These are phyloP conservation scores for Pseudonitzschia multistriata DNA, from an alignment of 108 stramenopile species.

Conservation along the genomic window DNA sequence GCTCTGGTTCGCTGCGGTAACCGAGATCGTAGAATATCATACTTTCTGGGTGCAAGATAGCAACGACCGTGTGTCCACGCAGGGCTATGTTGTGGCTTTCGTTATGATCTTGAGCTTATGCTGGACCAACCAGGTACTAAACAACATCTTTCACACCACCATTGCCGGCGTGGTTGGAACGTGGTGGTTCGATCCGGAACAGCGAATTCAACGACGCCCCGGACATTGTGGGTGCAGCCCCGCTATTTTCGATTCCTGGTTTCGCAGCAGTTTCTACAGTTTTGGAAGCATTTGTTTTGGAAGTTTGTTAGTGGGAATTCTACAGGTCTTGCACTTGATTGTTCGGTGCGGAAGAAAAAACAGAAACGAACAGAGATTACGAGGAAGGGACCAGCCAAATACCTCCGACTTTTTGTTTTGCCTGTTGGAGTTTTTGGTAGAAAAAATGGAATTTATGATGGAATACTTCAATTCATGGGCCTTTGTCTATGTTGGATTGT, in stretches of 20 bases:
- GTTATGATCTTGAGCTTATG: slow-evolving; percentile 62
- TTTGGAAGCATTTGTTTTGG: slow-evolving; percentile 82
- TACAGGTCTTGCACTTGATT: slow-evolving; percentile 50
- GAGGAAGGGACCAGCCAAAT: neutral
- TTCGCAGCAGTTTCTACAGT: slow-evolving; percentile 47
- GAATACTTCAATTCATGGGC: slow-evolving; percentile 75
- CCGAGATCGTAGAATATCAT: slow-evolving; percentile 10
- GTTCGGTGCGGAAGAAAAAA: slow-evolving; percentile 34
- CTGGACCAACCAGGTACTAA: slow-evolving; percentile 75
- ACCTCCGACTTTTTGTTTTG: slow-evolving; percentile 27
- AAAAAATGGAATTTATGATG: slow-evolving; percentile 40
- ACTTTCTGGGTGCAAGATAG: slow-evolving; percentile 11
- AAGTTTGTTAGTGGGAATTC: slow-evolving; percentile 65
- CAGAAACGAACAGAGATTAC: slow-evolving; percentile 8
- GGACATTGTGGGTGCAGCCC: slow-evolving; percentile 29
- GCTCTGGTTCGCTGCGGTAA: slow-evolving; percentile 35
- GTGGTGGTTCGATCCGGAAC: slow-evolving; percentile 84
- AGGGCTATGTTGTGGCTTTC: slow-evolving; percentile 12
- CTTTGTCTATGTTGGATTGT: slow-evolving; percentile 55
- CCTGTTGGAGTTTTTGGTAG: slow-evolving; percentile 48
- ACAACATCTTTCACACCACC: slow-evolving; percentile 77
- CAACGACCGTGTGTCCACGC: slow-evolving; percentile 10
- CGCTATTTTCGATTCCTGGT: slow-evolving; percentile 47
- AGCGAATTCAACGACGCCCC: slow-evolving; percentile 6
- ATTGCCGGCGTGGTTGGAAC: slow-evolving; percentile 85